Conservation (phyloP, 2,329 filamentous ascomycete genomes). For the Colletotrichum navitas region DNA sequence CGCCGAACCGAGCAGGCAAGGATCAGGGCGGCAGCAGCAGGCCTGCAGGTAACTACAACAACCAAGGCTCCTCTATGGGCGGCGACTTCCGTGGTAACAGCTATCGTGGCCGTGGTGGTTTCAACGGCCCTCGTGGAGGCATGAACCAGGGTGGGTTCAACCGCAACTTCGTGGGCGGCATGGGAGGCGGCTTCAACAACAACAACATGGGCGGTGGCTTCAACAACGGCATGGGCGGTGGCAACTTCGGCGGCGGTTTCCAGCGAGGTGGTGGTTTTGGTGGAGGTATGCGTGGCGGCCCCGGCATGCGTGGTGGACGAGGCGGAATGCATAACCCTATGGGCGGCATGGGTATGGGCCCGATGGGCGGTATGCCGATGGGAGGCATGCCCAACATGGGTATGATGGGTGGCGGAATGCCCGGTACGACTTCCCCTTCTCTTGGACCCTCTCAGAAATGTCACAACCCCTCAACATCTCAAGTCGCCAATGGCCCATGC, state of each 20-base stretch:
- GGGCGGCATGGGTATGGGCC: constrained; percentile 60
- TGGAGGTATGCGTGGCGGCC: constrained; percentile 62
- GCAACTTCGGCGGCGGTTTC: constrained; percentile 61
- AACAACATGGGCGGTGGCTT: constrained; percentile 63
- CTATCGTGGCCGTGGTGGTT: constrained; percentile 65
- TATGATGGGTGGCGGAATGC: constrained; percentile 68
- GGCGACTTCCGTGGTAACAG: constrained; percentile 61
- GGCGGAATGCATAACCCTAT: constrained; percentile 63
- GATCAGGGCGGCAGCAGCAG: constrained; percentile 69
- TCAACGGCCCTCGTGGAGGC: constrained; percentile 61
- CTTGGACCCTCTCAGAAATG: constrained; percentile 16
- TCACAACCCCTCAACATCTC: constrained; percentile 4
- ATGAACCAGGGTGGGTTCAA: constrained; percentile 63
- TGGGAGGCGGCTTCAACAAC: constrained; percentile 60
- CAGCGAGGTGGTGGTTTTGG: constrained; percentile 61
- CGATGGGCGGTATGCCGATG: constrained; percentile 67
- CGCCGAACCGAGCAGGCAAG: constrained; percentile 77
- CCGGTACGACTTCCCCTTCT: constrained; percentile 55
- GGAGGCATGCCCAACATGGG: constrained; percentile 65
- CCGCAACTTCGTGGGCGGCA: constrained; percentile 51
- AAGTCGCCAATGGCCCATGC: neutral
- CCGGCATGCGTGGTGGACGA: constrained; percentile 54
- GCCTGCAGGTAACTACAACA: constrained; percentile 63
- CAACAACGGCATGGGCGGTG: constrained; percentile 65
- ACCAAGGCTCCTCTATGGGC: constrained; percentile 58